phyloP scores from a whole-genome alignment of 306 rosid species.

The Glycine soja region DNA sequence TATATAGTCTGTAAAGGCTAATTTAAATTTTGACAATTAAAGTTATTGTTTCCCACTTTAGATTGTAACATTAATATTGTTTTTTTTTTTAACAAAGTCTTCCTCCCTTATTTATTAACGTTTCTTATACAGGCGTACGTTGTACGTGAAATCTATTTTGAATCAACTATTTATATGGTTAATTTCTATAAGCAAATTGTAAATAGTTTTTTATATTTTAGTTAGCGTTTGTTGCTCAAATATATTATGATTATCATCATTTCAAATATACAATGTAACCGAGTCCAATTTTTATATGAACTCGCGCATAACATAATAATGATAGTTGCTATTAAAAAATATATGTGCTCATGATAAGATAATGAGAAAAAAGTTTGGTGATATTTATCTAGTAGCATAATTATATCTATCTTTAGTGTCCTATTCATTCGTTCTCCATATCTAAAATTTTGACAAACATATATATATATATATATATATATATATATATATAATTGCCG shows the following conservation, averaged over 20 bases:
- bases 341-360: neutral
- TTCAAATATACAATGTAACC: neutral
- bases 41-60: no score
- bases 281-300: neutral
- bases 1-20: no score
- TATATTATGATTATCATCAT: constrained; percentile 2
- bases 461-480: no score
- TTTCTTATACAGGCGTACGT: neutral
- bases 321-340: neutral
- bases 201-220: neutral
- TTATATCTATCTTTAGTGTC: constrained; percentile 4
- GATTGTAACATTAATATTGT: no score
- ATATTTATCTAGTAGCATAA: neutral
- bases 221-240: neutral
- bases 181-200: neutral
- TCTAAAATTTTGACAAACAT: neutral
- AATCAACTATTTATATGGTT: neutral
- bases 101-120: neutral
- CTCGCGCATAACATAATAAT: neutral
- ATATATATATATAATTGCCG: neutral
- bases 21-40: no score
- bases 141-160: neutral
- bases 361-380: neutral
- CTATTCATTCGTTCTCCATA: neutral
- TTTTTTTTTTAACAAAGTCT: no score